Evolutionary conservation across 331 rosid genomes (phyloP).

Genomic region (Arachis monticola): DNA sequence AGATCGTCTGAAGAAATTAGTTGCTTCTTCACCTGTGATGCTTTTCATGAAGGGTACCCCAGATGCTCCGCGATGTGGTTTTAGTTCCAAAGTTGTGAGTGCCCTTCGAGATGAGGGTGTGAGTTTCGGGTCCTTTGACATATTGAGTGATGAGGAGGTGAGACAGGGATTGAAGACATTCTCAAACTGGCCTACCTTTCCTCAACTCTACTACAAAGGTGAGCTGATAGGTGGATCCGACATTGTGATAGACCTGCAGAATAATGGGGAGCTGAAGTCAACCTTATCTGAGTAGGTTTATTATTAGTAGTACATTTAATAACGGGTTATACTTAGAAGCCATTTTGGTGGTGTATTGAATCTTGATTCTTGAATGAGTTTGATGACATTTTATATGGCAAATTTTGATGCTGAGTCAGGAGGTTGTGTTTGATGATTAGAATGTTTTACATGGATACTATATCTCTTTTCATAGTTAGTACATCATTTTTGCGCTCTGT

Average conservation of each 20-base stretch:
- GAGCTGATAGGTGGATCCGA: slow-evolving; percentile 95
- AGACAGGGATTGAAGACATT: slow-evolving; percentile 86
- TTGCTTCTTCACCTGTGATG: slow-evolving; percentile 72
- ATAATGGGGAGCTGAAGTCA: slow-evolving; percentile 77
- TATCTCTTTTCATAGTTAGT: not conserved
- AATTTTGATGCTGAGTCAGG: slow-evolving; percentile 40
- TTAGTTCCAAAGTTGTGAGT: slow-evolving; percentile 83
- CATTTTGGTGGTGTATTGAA: slow-evolving; percentile 39
- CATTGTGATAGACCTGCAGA: slow-evolving; percentile 73
- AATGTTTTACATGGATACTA: slow-evolving; percentile 27
- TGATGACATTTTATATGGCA: slow-evolving; percentile 32
- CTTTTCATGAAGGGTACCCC: slow-evolving; percentile 95
- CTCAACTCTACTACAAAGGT: slow-evolving; percentile 88
- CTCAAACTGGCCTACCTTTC: slow-evolving; percentile 98
- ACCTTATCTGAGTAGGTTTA: slow-evolving; percentile 68
- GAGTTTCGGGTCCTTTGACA: slow-evolving; percentile 80
- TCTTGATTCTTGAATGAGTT: slow-evolving; percentile 34
- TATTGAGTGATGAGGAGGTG: slow-evolving; percentile 76
- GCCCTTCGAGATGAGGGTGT: slow-evolving; percentile 74
- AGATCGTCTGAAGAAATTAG: slow-evolving; percentile 76
- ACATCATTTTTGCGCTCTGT: not conserved
- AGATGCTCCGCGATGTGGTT: slow-evolving; percentile 88
- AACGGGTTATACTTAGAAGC: slow-evolving; percentile 15
- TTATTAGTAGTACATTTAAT: slow-evolving; percentile 37
- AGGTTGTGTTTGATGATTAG: slow-evolving; percentile 37